phyloP scores from a whole-genome alignment of 495 filamentous ascomycete species.

The Geopyxis carbonaria region DNA sequence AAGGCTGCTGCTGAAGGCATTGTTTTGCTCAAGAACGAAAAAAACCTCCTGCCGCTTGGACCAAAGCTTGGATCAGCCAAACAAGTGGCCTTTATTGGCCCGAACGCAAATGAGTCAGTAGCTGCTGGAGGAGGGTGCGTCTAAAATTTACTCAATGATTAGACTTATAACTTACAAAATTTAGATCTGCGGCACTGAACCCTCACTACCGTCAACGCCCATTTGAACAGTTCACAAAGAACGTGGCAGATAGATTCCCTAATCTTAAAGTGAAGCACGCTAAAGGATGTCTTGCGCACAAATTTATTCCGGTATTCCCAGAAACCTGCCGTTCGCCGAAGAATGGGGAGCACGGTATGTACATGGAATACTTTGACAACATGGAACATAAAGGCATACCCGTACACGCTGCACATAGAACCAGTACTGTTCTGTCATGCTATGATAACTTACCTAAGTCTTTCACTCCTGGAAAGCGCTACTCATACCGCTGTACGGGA shows the following conservation, averaged over 20 bases:
- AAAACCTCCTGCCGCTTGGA: conserved; percentile 42
- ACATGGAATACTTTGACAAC: conserved; percentile 25
- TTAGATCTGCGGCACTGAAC: conserved; percentile 24
- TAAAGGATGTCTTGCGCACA: conserved; percentile 22
- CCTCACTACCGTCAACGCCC: conserved; percentile 25
- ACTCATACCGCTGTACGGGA: conserved; percentile 24
- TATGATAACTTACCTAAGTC: conserved; percentile 24
- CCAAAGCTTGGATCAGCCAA: conserved; percentile 35
- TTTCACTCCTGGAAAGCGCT: conserved; percentile 22
- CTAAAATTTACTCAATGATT: neutral
- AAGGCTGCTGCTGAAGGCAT: conserved; percentile 50
- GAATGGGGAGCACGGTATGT: conserved; percentile 23
- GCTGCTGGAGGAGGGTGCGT: conserved; percentile 25
- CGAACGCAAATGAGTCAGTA: conserved; percentile 38
- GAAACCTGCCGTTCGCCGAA: conserved; percentile 24
- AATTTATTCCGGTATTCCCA: conserved; percentile 23
- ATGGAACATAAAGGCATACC: conserved; percentile 13
- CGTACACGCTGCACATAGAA: conserved; percentile 20
- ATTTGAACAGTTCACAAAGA: conserved; percentile 20
- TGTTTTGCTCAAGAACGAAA: conserved; percentile 58
- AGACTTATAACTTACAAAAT: neutral
- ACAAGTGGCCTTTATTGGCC: conserved; percentile 49
- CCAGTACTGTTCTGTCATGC: conserved; percentile 24
- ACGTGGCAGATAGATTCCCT: conserved; percentile 11
- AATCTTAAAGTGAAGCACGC: conserved; percentile 19